Evolutionary conservation across 306 rosid species (phyloP).

Genomic region (Sicyos baderoa): DNA sequence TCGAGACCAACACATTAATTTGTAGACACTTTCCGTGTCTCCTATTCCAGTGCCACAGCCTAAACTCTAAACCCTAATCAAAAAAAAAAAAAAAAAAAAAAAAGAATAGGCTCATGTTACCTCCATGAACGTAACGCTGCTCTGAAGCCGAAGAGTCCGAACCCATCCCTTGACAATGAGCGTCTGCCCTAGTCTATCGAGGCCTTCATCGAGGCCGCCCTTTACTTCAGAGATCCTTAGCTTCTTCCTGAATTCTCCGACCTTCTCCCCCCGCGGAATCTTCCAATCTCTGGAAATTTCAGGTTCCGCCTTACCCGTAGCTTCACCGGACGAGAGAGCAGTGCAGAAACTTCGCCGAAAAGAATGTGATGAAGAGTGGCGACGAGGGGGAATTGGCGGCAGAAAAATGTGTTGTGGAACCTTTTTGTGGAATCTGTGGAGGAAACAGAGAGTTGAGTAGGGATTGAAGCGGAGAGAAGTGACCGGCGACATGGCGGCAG

Average conservation of each 20-base stretch:
- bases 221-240: slow-evolving; percentile 55
- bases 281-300: slow-evolving; percentile 21
- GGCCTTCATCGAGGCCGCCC: slow-evolving; percentile 42
- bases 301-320: slow-evolving; percentile 29
- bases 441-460: slow-evolving; percentile 26
- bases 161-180: slow-evolving; percentile 71
- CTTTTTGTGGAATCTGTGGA: slow-evolving; percentile 16
- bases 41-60: too few species aligned
- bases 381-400: slow-evolving; percentile 24
- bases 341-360: slow-evolving; percentile 37
- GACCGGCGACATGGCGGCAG: slow-evolving; percentile 34
- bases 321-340: slow-evolving; percentile 39
- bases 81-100: too few species aligned
- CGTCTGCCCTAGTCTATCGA: slow-evolving; percentile 47
- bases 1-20: too few species aligned
- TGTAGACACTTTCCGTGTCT: too few species aligned
- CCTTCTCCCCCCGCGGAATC: slow-evolving; percentile 27
- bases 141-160: slow-evolving; percentile 72
- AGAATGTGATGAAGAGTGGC: neutral
- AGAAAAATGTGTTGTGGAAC: slow-evolving; percentile 16
- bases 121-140: slow-evolving; percentile 77
- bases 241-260: slow-evolving; percentile 70
- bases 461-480: slow-evolving; percentile 33
- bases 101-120: slow-evolving; percentile 23
- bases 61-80: too few species aligned